Evolutionary conservation across 2,329 filamentous ascomycete genomes (phyloP).

Genomic region (Seiridium unicorne): DNA sequence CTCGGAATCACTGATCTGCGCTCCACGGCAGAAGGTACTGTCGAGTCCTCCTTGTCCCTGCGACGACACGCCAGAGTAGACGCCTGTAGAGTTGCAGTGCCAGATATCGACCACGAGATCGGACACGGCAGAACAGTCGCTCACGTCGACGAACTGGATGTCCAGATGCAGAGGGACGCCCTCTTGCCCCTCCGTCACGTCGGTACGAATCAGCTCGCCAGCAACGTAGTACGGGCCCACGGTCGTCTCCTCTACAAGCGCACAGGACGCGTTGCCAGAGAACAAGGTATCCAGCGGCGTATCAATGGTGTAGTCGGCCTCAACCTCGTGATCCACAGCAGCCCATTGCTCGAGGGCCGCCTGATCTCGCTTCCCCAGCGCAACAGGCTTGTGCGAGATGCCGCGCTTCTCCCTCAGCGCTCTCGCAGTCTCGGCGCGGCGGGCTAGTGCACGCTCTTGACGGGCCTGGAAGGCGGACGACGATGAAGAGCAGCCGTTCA

Average conservation of each 20-base stretch:
- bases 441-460: slow-evolving; percentile 36
- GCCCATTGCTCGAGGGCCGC: slow-evolving; percentile 31
- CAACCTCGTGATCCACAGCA: slow-evolving; percentile 31
- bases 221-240: slow-evolving; percentile 41
- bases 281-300: slow-evolving; percentile 31
- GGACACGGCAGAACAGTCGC: slow-evolving; percentile 42
- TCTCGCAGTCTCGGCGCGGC: slow-evolving; percentile 36
- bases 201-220: slow-evolving; percentile 42
- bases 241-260: slow-evolving; percentile 32
- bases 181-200: slow-evolving; percentile 40
- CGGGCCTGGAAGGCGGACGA: slow-evolving; percentile 35
- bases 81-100: slow-evolving; percentile 38
- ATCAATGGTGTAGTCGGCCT: slow-evolving; percentile 21
- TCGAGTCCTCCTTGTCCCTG: slow-evolving; percentile 31
- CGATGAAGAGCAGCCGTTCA: slow-evolving; percentile 34
- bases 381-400: slow-evolving; percentile 27
- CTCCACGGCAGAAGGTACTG: slow-evolving; percentile 45
- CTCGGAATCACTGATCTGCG: slow-evolving; percentile 43
- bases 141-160: slow-evolving; percentile 44
- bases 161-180: slow-evolving; percentile 45
- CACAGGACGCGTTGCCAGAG: slow-evolving; percentile 31
- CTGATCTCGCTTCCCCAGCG: not conserved
- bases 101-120: slow-evolving; percentile 42
- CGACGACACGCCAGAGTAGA: slow-evolving; percentile 16
- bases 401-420: slow-evolving; percentile 35